phyloP scores from a whole-genome alignment of 1,284 basidiomycete genomes.

The Flammula alnicola region DNA sequence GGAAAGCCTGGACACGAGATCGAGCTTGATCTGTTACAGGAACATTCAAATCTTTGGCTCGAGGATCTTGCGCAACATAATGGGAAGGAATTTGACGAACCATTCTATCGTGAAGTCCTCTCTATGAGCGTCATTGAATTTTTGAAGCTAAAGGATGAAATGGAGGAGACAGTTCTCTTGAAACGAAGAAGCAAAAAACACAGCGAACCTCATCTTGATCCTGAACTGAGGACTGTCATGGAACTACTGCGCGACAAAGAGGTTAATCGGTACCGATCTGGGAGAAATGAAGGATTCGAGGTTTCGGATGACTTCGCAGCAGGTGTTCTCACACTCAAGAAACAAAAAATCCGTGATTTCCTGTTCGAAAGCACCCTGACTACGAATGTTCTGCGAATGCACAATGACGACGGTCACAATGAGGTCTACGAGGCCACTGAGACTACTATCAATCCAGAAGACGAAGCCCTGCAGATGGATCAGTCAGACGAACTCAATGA shows the following conservation, averaged over 20 bases:
- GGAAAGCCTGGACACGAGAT: no score
- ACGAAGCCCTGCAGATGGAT: no score
- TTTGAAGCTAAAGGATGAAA: constrained; percentile 33
- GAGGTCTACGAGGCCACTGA: constrained; percentile 2
- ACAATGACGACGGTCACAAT: constrained; percentile 11
- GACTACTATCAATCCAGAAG: no score
- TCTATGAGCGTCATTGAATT: constrained; percentile 35
- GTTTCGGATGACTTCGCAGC: not conserved
- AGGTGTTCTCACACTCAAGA: not conserved
- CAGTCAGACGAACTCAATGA: no score
- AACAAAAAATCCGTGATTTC: not conserved
- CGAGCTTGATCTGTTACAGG: no score
- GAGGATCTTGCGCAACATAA: no score
- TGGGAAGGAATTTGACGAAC: no score
- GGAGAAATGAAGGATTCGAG: no score
- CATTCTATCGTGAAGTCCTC: constrained; percentile 31
- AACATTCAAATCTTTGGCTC: no score
- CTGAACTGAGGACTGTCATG: no score
- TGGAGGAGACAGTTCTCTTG: constrained; percentile 29
- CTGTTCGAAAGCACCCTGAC: constrained; percentile 14
- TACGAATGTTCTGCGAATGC: constrained; percentile 12
- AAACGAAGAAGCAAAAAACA: constrained; percentile 28
- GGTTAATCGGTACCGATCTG: no score
- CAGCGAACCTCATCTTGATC: constrained; percentile 21
- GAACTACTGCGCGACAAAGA: no score